phyloP scores from a whole-genome alignment of 2,329 filamentous ascomycete species.

The Phialophora chinensis region DNA sequence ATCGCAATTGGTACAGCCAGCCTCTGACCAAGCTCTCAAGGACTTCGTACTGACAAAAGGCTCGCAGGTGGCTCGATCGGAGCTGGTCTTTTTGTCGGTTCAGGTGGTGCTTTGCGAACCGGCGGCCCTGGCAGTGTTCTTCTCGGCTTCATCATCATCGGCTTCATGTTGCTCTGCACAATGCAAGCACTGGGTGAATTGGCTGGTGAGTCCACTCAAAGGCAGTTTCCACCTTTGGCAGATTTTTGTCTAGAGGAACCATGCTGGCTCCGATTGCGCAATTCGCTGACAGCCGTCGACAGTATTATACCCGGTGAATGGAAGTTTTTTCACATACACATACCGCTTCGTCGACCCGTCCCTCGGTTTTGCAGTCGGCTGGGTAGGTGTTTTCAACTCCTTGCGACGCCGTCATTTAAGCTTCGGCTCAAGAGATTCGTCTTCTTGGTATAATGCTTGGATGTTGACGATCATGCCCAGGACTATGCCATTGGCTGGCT shows the following conservation, averaged over 20 bases:
- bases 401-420: not conserved
- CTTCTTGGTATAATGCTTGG: not conserved
- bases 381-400: constrained; percentile 43
- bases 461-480: not conserved
- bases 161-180: constrained; percentile 49
- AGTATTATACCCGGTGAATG: constrained; percentile 67
- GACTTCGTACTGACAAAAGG: not conserved
- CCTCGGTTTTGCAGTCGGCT: constrained; percentile 42
- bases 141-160: constrained; percentile 77
- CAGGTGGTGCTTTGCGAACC: constrained; percentile 45
- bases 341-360: constrained; percentile 57
- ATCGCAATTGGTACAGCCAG: constrained; percentile 26
- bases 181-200: constrained; percentile 64
- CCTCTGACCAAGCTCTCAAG: not conserved
- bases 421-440: not conserved
- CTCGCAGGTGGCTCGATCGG: constrained; percentile 41
- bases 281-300: not conserved
- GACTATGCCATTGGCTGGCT: constrained; percentile 61
- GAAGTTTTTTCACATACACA: constrained; percentile 64
- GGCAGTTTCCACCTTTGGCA: not conserved
- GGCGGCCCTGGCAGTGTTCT: constrained; percentile 64
- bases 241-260: not conserved
- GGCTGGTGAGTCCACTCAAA: constrained; percentile 43
- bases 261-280: not conserved
- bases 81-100: constrained; percentile 51